Percentiles rank a stretch among this genome's conserved stretches.
phyloP scores from a whole-genome alignment of 1,284 basidiomycete genomes.

The Ganoderma lingzhi region DNA sequence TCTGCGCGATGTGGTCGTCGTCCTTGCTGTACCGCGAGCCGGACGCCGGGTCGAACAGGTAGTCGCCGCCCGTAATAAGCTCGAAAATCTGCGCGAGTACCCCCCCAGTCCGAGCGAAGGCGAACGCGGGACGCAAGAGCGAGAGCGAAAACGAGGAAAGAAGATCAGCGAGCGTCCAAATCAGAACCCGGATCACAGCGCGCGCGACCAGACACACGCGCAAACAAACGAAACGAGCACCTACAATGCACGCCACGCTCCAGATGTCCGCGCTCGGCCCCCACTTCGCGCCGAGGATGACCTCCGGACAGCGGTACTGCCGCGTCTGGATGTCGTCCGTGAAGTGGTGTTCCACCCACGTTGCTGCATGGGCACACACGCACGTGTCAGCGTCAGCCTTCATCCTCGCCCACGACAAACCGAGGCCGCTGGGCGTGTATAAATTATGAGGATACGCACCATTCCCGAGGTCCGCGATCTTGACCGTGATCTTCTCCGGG shows the following conservation, averaged over 20 bases:
- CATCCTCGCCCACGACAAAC: not conserved
- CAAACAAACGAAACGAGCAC: conserved; percentile 40
- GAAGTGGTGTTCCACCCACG: conserved; percentile 92
- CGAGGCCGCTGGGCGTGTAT: not conserved
- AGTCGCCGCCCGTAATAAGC: conserved; percentile 90
- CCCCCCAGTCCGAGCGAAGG: not conserved
- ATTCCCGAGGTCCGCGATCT: conserved; percentile 98
- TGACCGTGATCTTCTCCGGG: conserved; percentile 92
- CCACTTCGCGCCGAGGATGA: conserved; percentile 95
- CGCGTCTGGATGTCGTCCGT: conserved; percentile 97
- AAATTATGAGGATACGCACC: conserved; percentile 52
- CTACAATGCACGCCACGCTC: conserved; percentile 93
- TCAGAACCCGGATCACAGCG: conserved; percentile 8
- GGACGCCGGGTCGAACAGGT: conserved; percentile 87
- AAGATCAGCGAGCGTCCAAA: conserved; percentile 16
- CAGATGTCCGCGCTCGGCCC: conserved; percentile 95
- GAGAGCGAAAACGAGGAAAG: not conserved
- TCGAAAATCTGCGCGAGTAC: conserved; percentile 76
- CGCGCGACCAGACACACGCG: conserved; percentile 2
- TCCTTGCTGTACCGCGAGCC: conserved; percentile 90
- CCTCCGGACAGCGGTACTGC: conserved; percentile 97
- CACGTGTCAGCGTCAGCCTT: conserved; percentile 18
- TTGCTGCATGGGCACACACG: conserved; percentile 52
- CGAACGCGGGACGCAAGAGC: not conserved
- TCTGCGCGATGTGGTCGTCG: conserved; percentile 98